Evolutionary conservation across 2,329 filamentous ascomycete species (phyloP), one percentile per base, ranked within the genome.

Genomic region (Fusarium sambucinum): DNA sequence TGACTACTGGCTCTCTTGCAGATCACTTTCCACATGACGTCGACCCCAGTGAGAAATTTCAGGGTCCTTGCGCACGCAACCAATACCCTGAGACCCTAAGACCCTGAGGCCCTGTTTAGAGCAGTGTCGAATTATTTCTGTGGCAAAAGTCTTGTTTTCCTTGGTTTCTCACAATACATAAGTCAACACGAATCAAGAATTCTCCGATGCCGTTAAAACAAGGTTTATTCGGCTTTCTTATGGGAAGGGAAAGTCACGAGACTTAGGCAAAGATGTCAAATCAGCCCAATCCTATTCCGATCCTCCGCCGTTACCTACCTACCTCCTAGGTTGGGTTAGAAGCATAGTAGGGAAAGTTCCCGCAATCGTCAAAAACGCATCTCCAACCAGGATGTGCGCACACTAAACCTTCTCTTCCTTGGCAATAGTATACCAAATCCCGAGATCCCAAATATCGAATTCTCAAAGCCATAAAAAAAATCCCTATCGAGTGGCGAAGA

Each of bases 11-110:
- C 51, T 66, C 66, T 63, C 37, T 59, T 51, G 71, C 52, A 62
- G 69, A 73, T 73, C 69, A 41, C 53, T 55, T 46, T 55, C 59
- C 45, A 33, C 59, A 45, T 72, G 69, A 73, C 71, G 66, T 72
- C 53, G 57, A 32, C 45, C 48, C 37, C 13, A 50, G 41, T 50
- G 46, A 54, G 35, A 57, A 55, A 58, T 59, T 66, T 60, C 56
- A 71, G 69, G 69, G 71, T 73, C 66, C 59, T 59, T 30, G 29
- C 55, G 46, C 45, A 48, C 29, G 27, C 27, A 27, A 27, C 27
- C 27, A 27, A 27, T 27, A 9, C 27, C 27, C 8, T 27, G 27
- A 27, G 27, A 42, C 45, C 38, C 33, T 50, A 13, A 42, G 25
- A 41, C 48, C 45, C 40, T 65, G 27, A 45, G n/a, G 33, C 55